phyloP scores from a whole-genome alignment of 176 grass and related monocot species.

The Carex myosuroides region DNA sequence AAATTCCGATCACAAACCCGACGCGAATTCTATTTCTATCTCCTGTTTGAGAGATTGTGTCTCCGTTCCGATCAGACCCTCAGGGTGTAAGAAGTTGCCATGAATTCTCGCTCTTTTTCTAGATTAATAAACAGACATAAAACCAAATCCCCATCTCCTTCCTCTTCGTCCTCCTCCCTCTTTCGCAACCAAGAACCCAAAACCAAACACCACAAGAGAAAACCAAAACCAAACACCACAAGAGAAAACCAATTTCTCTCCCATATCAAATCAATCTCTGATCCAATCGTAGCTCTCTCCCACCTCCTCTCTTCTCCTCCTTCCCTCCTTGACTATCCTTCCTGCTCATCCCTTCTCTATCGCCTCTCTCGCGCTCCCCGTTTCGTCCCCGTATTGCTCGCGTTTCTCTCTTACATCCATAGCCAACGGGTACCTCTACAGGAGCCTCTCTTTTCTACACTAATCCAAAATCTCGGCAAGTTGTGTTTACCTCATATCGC shows the following conservation, averaged over 20 bases:
- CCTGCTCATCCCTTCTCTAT: constrained; percentile 66
- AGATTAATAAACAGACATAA: constrained; percentile 2
- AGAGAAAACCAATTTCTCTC: constrained; percentile 35
- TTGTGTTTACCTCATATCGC: constrained; percentile 45
- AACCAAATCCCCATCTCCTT: background rate
- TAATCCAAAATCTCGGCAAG: constrained; percentile 60
- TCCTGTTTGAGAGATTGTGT: too few relatives aligned
- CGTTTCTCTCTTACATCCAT: constrained; percentile 50
- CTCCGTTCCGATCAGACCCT: too few relatives aligned
- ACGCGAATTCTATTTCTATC: too few relatives aligned
- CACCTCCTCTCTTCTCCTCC: constrained; percentile 39
- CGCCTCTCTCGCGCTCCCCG: constrained; percentile 47
- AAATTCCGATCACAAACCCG: too few relatives aligned
- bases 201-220: background rate
- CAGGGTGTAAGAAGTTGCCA: background rate
- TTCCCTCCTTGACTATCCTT: constrained; percentile 48
- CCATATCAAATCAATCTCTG: constrained; percentile 66
- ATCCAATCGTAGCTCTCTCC: constrained; percentile 38
- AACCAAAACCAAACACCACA: background rate
- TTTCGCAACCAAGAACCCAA: constrained; percentile 1
- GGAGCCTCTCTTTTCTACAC: constrained; percentile 36
- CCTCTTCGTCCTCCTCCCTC: too few relatives aligned
- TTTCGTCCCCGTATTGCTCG: constrained; percentile 37
- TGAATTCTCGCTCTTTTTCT: background rate
- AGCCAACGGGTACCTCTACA: constrained; percentile 39